These are phyloP conservation scores for Trypanosoma cruzi DNA, from an alignment of 208 protist genomes.

Conservation along the genomic window DNA sequence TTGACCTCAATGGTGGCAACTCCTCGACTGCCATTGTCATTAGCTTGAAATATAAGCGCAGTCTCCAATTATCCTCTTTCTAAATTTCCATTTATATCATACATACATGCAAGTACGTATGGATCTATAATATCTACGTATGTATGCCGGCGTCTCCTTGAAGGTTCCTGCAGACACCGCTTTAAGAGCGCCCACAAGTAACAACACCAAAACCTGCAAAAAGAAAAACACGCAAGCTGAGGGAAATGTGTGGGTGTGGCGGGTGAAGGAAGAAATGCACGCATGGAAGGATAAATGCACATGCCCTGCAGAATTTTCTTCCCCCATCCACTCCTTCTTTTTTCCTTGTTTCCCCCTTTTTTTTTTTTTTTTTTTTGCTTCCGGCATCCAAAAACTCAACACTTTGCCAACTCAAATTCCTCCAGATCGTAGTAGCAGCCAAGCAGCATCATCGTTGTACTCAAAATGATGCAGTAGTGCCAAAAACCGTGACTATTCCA, in stretches of 20 bases:
- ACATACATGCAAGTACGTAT: too few relatives aligned
- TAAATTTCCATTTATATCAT: not conserved
- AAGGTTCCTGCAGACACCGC: not conserved
- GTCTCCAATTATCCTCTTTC: not conserved
- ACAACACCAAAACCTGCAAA: not conserved
- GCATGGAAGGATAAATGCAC: not conserved
- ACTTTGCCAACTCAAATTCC: slow-evolving; percentile 45
- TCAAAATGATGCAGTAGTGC: slow-evolving; percentile 63
- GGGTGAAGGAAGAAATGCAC: not conserved
- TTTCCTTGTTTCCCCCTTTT: not conserved
- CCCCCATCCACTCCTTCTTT: not conserved
- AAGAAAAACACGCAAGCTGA: not conserved
- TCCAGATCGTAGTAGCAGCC: slow-evolving; percentile 69
- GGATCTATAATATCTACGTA: too few relatives aligned
- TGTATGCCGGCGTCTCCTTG: not conserved
- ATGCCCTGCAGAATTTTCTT: too few relatives aligned
- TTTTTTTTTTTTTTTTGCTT: not conserved
- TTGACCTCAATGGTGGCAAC: not conserved
- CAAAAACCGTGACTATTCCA: slow-evolving; percentile 76
- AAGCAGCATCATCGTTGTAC: slow-evolving; percentile 41
- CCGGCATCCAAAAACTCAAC: slow-evolving; percentile 3
- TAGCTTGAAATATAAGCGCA: not conserved
- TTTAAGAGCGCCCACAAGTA: not conserved
- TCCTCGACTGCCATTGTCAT: not conserved
- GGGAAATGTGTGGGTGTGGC: not conserved